These are phyloP conservation scores for Globisporangium camurandrum DNA, from an alignment of 352 stramenopile species.

Conservation along the genomic window DNA sequence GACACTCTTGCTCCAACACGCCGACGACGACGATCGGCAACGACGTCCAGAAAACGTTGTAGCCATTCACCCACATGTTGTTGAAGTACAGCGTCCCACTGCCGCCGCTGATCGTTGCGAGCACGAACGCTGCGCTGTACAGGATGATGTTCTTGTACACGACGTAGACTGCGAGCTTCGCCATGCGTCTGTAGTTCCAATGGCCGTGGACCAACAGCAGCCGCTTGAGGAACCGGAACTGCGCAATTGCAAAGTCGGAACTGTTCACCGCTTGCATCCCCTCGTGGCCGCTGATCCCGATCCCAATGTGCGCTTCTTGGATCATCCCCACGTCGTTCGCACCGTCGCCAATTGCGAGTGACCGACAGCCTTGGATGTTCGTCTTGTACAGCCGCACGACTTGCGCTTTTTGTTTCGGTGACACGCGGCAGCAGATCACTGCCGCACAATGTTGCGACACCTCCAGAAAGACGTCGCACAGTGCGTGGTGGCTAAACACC, in stretches of 20 bases:
- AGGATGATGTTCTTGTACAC: slow-evolving; percentile 99
- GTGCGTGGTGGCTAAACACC: slow-evolving; percentile 60
- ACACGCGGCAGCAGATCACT: slow-evolving; percentile 89
- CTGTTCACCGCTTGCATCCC: slow-evolving; percentile 98
- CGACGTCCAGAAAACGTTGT: slow-evolving; percentile 95
- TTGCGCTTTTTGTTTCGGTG: slow-evolving; percentile 89
- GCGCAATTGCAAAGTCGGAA: slow-evolving; percentile 97
- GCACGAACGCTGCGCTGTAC: slow-evolving; percentile 78
- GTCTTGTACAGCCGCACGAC: slow-evolving; percentile 84
- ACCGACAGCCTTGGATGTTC: slow-evolving; percentile 77
- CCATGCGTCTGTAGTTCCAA: slow-evolving; percentile 97
- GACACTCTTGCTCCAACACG: slow-evolving; percentile 79
- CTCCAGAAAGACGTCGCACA: slow-evolving; percentile 81
- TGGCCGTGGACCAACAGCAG: slow-evolving; percentile 97
- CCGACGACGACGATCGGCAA: slow-evolving; percentile 87
- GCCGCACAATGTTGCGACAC: slow-evolving; percentile 76
- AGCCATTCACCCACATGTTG: slow-evolving; percentile 90
- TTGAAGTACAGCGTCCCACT: slow-evolving; percentile 82
- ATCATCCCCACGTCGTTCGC: slow-evolving; percentile 99
- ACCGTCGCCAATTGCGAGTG: slow-evolving; percentile 96
- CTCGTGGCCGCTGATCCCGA: slow-evolving; percentile 98
- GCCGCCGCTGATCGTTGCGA: slow-evolving; percentile 77
- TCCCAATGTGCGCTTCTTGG: slow-evolving; percentile 96
- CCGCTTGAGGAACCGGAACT: slow-evolving; percentile 96
- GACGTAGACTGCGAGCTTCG: slow-evolving; percentile 94